These are phyloP conservation scores for Brachypodium distachyon DNA, from an alignment of 202 grass and related monocot species.

Conservation along the genomic window DNA sequence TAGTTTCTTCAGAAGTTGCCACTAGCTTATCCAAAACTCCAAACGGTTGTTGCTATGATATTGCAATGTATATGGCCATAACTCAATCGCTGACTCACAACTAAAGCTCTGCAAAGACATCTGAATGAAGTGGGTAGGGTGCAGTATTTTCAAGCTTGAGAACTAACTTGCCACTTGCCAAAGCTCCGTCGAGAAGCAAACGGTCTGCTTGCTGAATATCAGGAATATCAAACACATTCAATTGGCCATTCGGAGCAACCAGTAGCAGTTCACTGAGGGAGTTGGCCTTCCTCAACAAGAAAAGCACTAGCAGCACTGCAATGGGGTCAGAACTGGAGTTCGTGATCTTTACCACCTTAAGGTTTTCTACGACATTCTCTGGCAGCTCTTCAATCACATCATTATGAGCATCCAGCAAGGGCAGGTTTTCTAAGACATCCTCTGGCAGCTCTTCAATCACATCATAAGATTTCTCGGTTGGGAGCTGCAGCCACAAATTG, in stretches of 20 bases:
- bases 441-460: constrained; percentile 4
- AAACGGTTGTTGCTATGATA: too few species aligned
- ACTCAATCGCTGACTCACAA: background rate
- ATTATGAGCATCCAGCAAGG: background rate
- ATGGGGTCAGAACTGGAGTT: constrained; percentile 43
- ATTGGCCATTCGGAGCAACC: constrained; percentile 7
- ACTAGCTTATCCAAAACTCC: background rate
- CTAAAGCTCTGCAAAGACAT: constrained; percentile 29
- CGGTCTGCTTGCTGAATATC: background rate
- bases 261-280: constrained; percentile 25
- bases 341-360: constrained; percentile 44
- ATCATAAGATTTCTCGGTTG: constrained; percentile 18
- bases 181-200: background rate
- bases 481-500: constrained; percentile 31
- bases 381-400: constrained; percentile 7
- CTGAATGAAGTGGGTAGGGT: constrained; percentile 37
- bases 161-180: constrained; percentile 13
- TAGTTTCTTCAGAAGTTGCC: background rate
- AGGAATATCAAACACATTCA: background rate
- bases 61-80: background rate
- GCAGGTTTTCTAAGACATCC: constrained; percentile 36
- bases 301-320: constrained; percentile 40
- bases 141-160: constrained; percentile 23
- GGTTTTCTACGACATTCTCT: constrained; percentile 31
- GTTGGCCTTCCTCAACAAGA: constrained; percentile 35